Conservation (phyloP, 352 stramenopile species). For the Globisporangium spiculum region DNA sequence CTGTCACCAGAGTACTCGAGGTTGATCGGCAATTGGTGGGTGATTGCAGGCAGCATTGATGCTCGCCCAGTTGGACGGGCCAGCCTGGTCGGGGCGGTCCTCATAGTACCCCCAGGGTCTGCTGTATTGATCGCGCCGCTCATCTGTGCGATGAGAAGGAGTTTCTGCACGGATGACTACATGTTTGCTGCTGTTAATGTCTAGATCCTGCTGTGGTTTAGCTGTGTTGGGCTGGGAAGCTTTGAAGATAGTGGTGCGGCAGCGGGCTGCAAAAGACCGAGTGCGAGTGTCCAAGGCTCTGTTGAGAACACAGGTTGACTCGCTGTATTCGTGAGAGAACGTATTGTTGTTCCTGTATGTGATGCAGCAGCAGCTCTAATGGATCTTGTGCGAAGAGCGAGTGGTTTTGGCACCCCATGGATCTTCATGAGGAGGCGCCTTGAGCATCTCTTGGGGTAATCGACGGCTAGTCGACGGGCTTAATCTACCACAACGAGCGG, state of each 20-base stretch:
- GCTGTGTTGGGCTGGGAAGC: background rate
- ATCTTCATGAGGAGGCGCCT: background rate
- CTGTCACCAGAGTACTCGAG: conserved; percentile 34
- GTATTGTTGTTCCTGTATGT: background rate
- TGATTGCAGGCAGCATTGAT: conserved; percentile 28
- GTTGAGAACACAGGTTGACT: background rate
- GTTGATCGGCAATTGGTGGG: conserved; percentile 59
- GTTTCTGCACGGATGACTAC: conserved; percentile 1
- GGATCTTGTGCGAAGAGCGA: background rate
- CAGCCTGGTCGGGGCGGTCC: conserved; percentile 26
- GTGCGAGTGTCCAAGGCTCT: background rate
- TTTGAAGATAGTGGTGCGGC: background rate
- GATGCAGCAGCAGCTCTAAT: background rate
- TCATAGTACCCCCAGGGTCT: conserved; percentile 53
- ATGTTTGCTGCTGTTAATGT: background rate
- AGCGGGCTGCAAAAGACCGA: background rate
- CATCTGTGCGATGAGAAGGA: conserved; percentile 26
- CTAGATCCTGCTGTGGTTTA: background rate
- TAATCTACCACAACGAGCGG: background rate
- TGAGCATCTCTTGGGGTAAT: background rate
- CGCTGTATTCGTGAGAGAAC: background rate
- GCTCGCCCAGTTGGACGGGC: conserved; percentile 44
- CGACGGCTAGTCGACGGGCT: background rate
- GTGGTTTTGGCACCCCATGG: background rate
- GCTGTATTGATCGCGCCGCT: conserved; percentile 21